Evolutionary conservation across 2,329 filamentous ascomycete species (phyloP).

Genomic region (Allantophomopsis lycopodina): DNA sequence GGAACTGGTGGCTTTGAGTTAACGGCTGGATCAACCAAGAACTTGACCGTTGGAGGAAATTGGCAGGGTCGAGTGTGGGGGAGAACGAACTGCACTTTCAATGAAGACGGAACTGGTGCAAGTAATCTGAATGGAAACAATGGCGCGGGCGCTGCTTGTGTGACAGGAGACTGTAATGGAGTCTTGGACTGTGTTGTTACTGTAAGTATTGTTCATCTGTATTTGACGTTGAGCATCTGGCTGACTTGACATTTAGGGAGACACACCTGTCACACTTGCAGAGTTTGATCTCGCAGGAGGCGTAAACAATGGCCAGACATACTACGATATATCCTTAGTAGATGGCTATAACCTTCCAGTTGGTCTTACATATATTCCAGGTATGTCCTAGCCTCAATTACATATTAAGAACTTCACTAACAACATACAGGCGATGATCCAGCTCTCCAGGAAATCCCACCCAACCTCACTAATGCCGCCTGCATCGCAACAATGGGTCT

Average conservation of each 20-base stretch:
- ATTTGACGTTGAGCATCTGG: neutral
- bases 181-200: conserved; percentile 54
- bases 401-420: too few species aligned
- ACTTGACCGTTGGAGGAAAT: conserved; percentile 52
- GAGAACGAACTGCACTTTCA: conserved; percentile 71
- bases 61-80: conserved; percentile 80
- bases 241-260: conserved; percentile 35
- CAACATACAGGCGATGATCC: conserved; percentile 34
- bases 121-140: conserved; percentile 23
- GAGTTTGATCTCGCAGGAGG: conserved; percentile 69
- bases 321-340: conserved; percentile 75
- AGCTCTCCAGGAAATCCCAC: conserved; percentile 47
- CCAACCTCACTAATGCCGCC: conserved; percentile 62
- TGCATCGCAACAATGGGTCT: conserved; percentile 62
- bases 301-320: conserved; percentile 45
- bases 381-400: too few species aligned
- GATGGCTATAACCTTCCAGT: conserved; percentile 75
- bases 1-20: conserved; percentile 57
- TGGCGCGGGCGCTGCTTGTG: conserved; percentile 43
- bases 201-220: conserved; percentile 30
- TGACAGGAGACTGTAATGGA: conserved; percentile 65
- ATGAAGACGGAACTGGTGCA: conserved; percentile 42
- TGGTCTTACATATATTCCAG: conserved; percentile 43
- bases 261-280: conserved; percentile 61
- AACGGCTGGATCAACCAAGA: conserved; percentile 37